phyloP scores from a whole-genome alignment of 306 rosid species.

The Potentilla sterilis region DNA sequence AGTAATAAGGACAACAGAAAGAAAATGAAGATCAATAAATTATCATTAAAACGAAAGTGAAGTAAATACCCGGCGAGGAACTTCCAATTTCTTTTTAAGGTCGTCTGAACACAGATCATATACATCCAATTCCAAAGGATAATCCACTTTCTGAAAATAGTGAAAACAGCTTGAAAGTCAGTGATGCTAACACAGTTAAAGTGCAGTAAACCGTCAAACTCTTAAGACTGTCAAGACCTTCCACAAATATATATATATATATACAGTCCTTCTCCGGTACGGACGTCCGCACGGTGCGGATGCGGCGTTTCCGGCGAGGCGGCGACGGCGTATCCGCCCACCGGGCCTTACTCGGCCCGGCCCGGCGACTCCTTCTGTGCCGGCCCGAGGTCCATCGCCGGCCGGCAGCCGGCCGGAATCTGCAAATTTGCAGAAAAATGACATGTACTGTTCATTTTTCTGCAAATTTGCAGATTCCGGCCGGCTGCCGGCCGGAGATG shows the following conservation, averaged over 20 bases:
- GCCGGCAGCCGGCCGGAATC: too few relatives aligned
- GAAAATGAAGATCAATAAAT: not conserved
- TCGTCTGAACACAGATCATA: conserved; percentile 95
- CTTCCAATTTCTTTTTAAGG: conserved; percentile 69
- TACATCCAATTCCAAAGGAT: conserved; percentile 89
- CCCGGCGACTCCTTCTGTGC: too few relatives aligned
- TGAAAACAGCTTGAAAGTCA: conserved; percentile 17
- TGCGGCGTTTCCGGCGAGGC: too few relatives aligned
- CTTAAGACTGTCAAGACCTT: not conserved
- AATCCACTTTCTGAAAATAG: conserved; percentile 88
- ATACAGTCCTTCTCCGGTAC: too few relatives aligned
- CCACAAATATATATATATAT: not conserved
- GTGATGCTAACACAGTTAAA: not conserved
- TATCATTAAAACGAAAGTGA: conserved; percentile 19
- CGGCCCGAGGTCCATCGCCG: too few relatives aligned
- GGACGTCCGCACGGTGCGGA: too few relatives aligned
- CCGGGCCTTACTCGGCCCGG: too few relatives aligned
- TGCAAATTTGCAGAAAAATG: too few relatives aligned
- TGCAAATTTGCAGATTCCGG: too few relatives aligned
- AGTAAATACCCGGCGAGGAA: conserved; percentile 73
- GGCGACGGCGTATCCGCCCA: too few relatives aligned
- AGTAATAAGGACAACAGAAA: conserved; percentile 5
- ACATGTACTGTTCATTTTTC: too few relatives aligned
- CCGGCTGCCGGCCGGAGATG: too few relatives aligned
- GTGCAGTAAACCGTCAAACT: not conserved